A percentile compares a stretch with the other conserved stretches of the same genome.
Conservation (phyloP, 495 filamentous ascomycete genomes). For the Barbatosphaeria neglecta region DNA sequence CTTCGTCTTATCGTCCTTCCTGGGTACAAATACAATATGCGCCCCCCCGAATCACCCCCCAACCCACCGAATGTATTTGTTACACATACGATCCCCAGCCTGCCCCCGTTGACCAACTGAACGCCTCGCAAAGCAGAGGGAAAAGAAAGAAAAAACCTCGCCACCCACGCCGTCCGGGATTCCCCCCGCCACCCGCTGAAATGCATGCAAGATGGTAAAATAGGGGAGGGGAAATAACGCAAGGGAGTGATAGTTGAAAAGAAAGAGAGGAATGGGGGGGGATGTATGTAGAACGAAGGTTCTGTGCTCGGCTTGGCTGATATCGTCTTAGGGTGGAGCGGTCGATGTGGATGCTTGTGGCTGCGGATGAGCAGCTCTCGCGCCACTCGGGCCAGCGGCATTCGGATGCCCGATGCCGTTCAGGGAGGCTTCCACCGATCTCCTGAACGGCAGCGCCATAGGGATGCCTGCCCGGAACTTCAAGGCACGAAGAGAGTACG, state of each 20-base stretch:
- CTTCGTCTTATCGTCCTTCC: too few relatives aligned
- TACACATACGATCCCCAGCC: not conserved
- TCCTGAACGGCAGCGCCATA: constrained; percentile 40
- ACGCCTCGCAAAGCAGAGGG: not conserved
- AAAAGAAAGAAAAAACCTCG: too few relatives aligned
- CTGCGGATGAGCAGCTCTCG: constrained; percentile 12
- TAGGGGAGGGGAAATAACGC: not conserved
- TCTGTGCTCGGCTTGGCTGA: too few relatives aligned
- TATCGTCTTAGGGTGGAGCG: not conserved
- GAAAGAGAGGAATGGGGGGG: too few relatives aligned
- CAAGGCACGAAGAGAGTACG: constrained; percentile 56
- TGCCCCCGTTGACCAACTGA: not conserved
- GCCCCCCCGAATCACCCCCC: too few relatives aligned
- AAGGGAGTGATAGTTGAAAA: too few relatives aligned
- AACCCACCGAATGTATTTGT: too few relatives aligned
- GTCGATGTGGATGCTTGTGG: constrained; percentile 9
- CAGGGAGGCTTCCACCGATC: constrained; percentile 13
- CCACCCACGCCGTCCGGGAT: not conserved
- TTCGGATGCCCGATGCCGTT: not conserved
- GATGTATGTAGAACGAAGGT: too few relatives aligned
- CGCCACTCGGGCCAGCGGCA: constrained; percentile 1
- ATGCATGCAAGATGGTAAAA: not conserved
- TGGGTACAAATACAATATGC: too few relatives aligned
- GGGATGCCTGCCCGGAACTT: constrained; percentile 62
- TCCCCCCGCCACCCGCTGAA: too few relatives aligned